These are phyloP conservation scores for Graphium sp. DNA, from an alignment of 2,329 filamentous ascomycete species.

Conservation along the genomic window DNA sequence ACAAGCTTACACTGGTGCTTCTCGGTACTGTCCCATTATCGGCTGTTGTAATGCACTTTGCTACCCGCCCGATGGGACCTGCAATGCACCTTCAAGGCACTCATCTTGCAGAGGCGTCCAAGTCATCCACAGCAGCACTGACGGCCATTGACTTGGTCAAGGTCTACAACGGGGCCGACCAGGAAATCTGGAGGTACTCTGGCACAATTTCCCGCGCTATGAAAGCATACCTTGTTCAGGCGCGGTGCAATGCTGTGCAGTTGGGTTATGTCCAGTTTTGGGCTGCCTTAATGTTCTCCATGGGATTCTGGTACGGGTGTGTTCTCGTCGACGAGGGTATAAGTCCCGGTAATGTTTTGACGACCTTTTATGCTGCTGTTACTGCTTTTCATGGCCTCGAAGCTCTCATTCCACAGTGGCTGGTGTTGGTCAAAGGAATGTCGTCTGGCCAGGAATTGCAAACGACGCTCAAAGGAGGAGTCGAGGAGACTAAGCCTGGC, in stretches of 20 bases:
- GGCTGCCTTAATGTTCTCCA: slow-evolving; percentile 63
- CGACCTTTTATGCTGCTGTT: slow-evolving; percentile 71
- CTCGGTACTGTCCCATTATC: slow-evolving; percentile 58
- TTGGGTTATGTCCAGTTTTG: slow-evolving; percentile 59
- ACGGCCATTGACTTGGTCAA: slow-evolving; percentile 73
- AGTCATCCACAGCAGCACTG: slow-evolving; percentile 52
- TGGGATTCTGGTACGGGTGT: slow-evolving; percentile 81
- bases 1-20: slow-evolving; percentile 69
- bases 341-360: slow-evolving; percentile 53
- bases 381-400: slow-evolving; percentile 62
- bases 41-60: slow-evolving; percentile 36
- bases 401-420: slow-evolving; percentile 56
- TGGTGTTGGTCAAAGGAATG: slow-evolving; percentile 65
- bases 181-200: slow-evolving; percentile 52
- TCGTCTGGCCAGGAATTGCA: slow-evolving; percentile 40
- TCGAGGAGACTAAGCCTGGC: neutral
- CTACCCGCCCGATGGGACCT: slow-evolving; percentile 43
- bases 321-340: slow-evolving; percentile 46
- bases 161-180: slow-evolving; percentile 58
- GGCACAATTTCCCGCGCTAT: slow-evolving; percentile 39
- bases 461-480: neutral
- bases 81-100: slow-evolving; percentile 54
- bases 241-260: slow-evolving; percentile 52
- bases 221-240: slow-evolving; percentile 48
- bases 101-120: slow-evolving; percentile 54